phyloP scores from a whole-genome alignment of 805 yeast genomes.

The Candida railenensis region DNA sequence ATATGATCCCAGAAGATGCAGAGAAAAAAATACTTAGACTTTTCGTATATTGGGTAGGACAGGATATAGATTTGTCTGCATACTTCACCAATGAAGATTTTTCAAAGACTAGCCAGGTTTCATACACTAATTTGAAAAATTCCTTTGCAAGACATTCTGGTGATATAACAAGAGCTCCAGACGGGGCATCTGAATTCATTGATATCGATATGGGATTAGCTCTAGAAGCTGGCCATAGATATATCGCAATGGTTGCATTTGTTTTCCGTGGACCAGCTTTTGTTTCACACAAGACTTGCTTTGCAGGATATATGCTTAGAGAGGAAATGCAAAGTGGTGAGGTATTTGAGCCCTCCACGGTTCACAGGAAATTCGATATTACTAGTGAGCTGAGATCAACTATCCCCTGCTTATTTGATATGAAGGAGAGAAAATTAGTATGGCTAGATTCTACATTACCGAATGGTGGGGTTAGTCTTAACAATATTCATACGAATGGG shows the following conservation, averaged over 20 bases:
- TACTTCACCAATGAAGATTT: conserved; percentile 6
- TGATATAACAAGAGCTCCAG: conserved; percentile 10
- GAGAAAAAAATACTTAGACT: conserved; percentile 6
- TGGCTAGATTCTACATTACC: conserved; percentile 8
- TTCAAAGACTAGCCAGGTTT: not conserved
- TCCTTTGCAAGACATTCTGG: conserved; percentile 10
- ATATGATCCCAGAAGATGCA: conserved; percentile 1
- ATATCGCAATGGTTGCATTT: conserved; percentile 7
- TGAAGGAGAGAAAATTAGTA: conserved; percentile 4
- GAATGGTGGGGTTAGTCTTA: not conserved
- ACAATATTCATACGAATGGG: conserved; percentile 2
- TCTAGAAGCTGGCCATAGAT: conserved; percentile 6
- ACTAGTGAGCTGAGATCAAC: not conserved
- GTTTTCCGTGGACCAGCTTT: conserved; percentile 7
- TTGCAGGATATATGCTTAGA: conserved; percentile 10
- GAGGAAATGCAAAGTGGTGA: conserved; percentile 6
- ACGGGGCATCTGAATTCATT: conserved; percentile 11
- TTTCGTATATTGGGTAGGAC: conserved; percentile 11
- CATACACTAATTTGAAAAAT: conserved; percentile 4
- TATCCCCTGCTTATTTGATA: conserved; percentile 7
- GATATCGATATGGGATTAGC: conserved; percentile 8
- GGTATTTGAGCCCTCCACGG: conserved; percentile 10
- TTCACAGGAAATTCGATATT: conserved; percentile 8
- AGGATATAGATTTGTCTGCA: conserved; percentile 7
- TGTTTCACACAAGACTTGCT: conserved; percentile 8